Base-by-base conservation (phyloP, 2,329 filamentous ascomycete species). In the Fusarium hostae region DNA sequence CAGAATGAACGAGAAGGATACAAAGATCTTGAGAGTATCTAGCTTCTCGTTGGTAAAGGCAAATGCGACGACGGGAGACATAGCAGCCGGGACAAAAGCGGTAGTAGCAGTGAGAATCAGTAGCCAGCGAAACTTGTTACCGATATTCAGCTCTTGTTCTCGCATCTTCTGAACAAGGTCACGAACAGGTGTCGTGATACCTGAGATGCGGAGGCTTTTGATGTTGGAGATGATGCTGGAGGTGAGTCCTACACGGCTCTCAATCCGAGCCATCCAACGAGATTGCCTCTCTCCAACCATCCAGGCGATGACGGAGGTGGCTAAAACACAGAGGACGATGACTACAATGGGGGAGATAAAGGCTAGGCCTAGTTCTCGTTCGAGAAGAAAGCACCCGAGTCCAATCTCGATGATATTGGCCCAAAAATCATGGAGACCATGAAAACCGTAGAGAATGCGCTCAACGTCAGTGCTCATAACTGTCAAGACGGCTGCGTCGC, bases 141-240 rank as follows among this genome's bases (percentile, higher is more conserved):
- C 50, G 50, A 54, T 54, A 22, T 10, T 11, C 35, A 54, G 24
- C 50, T 54, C 50, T 40, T 54, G 35, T 12, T 54, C 50, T 40
- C 50, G 50, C 50, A 54, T 54, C 34, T 54, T 54, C 18, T 54
- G 50, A 22, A 54, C 35, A 22, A 54, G 50, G 9, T 39, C 50
- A 54, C 50, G 50, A 28, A 54, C 50, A 11, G 50, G 50, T 3
- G 50, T 10, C 35, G 50, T 54, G 35, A 54, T 54, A 16, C 50
- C 50, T 24, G 50, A 54, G 20, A 54, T 54, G 16, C 50, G 50
- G 15, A 54, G 50, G 13, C 50, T 54, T 40, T 54, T 54, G 50
- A 54, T 54, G 24, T 54, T 54, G 50, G 50, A 54, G 50, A 54
- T 54, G 35, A 54, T 54, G 50, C 50, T 54, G 50, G 50, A 54